A percentile compares a stretch with the other conserved stretches of the same genome.
Conservation (phyloP, 352 stramenopile genomes). For the Pythium grandisporangium region DNA sequence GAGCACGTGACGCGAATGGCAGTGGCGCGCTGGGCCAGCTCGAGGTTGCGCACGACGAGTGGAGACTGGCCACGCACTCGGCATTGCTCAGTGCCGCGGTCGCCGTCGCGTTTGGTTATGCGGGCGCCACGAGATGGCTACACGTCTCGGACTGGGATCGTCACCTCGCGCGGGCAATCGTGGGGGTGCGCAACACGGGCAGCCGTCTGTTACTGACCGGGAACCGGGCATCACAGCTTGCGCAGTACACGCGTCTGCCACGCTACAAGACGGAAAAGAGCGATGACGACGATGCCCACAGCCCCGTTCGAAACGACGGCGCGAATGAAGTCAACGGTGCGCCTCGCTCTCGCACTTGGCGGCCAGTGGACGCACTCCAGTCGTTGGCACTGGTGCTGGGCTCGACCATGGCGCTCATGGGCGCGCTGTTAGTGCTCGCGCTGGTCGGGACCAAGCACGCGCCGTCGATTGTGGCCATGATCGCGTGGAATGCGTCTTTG, state of each 20-base stretch:
- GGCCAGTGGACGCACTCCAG: too few relatives aligned
- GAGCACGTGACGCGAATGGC: too few relatives aligned
- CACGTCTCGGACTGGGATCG: slow-evolving; percentile 46
- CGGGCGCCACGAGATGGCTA: slow-evolving; percentile 30
- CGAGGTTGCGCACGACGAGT: slow-evolving; percentile 33
- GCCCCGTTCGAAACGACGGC: too few relatives aligned
- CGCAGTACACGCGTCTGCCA: too few relatives aligned
- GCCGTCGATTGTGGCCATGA: slow-evolving; percentile 38
- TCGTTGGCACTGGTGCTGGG: too few relatives aligned
- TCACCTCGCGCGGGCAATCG: slow-evolving; percentile 14
- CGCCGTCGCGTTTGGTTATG: slow-evolving; percentile 9
- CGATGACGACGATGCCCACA: too few relatives aligned
- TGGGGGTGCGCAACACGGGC: too few relatives aligned
- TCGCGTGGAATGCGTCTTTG: slow-evolving; percentile 46
- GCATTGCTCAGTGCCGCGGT: slow-evolving; percentile 17
- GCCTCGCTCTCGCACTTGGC: too few relatives aligned
- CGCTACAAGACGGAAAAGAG: too few relatives aligned
- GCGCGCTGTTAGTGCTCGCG: slow-evolving; percentile 5
- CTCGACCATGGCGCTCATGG: too few relatives aligned
- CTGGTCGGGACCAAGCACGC: slow-evolving; percentile 13
- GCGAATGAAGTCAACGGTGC: too few relatives aligned
- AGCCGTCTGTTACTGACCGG: neutral
- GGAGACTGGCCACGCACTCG: slow-evolving; percentile 23
- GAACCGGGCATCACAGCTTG: too few relatives aligned
- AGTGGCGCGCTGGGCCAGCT: slow-evolving; percentile 22